phyloP scores from a whole-genome alignment of 2,329 filamentous ascomycete genomes.

The Ophiostoma sp. region DNA sequence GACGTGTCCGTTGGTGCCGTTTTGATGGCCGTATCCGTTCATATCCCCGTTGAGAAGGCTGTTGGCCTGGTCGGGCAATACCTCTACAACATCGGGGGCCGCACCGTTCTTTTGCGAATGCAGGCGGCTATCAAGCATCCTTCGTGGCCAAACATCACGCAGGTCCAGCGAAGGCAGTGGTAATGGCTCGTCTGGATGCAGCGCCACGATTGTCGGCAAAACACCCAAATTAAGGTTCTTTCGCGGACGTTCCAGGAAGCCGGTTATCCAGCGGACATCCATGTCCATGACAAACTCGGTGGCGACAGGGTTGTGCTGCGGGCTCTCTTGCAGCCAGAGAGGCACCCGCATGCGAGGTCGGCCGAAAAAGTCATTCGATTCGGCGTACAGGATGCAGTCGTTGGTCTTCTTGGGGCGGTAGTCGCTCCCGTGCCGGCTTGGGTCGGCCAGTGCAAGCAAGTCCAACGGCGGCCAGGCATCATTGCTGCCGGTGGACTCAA shows the following conservation, averaged over 20 bases:
- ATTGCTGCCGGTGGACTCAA: constrained; percentile 41
- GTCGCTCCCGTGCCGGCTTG: constrained; percentile 17
- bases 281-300: constrained; percentile 48
- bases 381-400: constrained; percentile 37
- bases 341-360: constrained; percentile 34
- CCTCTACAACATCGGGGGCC: not conserved
- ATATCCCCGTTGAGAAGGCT: not conserved
- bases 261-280: constrained; percentile 45
- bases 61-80: not conserved
- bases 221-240: constrained; percentile 39
- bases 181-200: constrained; percentile 36
- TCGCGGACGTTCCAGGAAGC: constrained; percentile 35
- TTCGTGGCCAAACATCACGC: constrained; percentile 16
- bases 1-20: constrained; percentile 10
- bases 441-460: constrained; percentile 32
- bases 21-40: not conserved
- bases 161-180: constrained; percentile 15
- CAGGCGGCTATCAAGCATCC: not conserved
- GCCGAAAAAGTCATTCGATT: constrained; percentile 40
- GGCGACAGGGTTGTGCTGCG: constrained; percentile 29
- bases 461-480: constrained; percentile 49
- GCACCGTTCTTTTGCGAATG: not conserved
- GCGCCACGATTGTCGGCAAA: constrained; percentile 42
- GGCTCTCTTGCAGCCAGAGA: constrained; percentile 36
- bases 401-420: constrained; percentile 20